Conservation (phyloP, 1,284 basidiomycete genomes). For the Meira nashicola region DNA sequence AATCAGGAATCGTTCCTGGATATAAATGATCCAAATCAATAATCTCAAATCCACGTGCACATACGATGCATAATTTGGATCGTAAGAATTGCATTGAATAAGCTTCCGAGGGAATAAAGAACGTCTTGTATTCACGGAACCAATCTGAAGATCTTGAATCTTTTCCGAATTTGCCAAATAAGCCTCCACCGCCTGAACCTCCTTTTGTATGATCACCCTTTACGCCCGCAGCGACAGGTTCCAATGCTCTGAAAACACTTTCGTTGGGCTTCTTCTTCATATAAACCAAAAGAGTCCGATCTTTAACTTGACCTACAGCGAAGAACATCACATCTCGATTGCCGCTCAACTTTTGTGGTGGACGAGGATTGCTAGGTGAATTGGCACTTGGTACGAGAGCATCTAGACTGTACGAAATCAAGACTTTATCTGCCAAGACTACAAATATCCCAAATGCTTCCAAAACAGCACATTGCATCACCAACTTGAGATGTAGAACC, state of each 20-base stretch:
- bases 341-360: slow-evolving; percentile 78
- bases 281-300: slow-evolving; percentile 82
- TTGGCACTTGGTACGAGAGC: slow-evolving; percentile 80
- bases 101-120: slow-evolving; percentile 84
- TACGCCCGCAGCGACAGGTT: slow-evolving; percentile 62
- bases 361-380: slow-evolving; percentile 49
- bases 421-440: slow-evolving; percentile 79
- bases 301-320: slow-evolving; percentile 77
- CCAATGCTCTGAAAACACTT: slow-evolving; percentile 86
- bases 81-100: slow-evolving; percentile 84
- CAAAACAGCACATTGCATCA: slow-evolving; percentile 88
- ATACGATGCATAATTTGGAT: slow-evolving; percentile 82
- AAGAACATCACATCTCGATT: slow-evolving; percentile 90
- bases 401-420: slow-evolving; percentile 75
- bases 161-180: slow-evolving; percentile 67
- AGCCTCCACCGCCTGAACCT: slow-evolving; percentile 61
- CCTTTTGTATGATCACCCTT: slow-evolving; percentile 67
- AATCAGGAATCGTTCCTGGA: slow-evolving; percentile 72
- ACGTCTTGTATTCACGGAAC: slow-evolving; percentile 88
- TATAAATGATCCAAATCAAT: slow-evolving; percentile 77
- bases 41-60: slow-evolving; percentile 83
- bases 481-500: slow-evolving; percentile 80
- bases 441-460: slow-evolving; percentile 93
- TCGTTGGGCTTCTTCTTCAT: slow-evolving; percentile 90
- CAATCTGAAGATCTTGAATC: slow-evolving; percentile 76